Base-by-base conservation (phyloP, 768 basidiomycete species). In the Leccinum ochraceum region DNA sequence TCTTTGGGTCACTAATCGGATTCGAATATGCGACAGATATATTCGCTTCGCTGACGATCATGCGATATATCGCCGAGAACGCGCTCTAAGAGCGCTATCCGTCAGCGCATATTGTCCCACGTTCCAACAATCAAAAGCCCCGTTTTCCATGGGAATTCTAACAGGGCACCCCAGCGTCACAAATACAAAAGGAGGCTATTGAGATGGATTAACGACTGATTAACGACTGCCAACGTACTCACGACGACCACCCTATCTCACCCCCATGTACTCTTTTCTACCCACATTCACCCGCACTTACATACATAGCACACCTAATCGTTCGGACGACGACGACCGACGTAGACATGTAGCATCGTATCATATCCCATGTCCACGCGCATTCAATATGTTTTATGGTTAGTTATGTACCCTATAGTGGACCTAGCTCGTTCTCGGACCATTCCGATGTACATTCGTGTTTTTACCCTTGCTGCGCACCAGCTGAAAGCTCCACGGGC, bases 11-110 rank as follows among this genome's bases (percentile, higher is more conserved):
- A n/a, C 30, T 46, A 66, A 8, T 52, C 28, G 6, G 6, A 17
- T 30, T 30, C 10, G 30, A 7, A 10, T 24, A 17, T 66, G 37
- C 13, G 39, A 42, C 10, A 87, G 86, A 87, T 67, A 75, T 87
- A 52, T 72, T 87, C 6, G 80, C 84, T 9, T 82, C 84, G 24
- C 73, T 86, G 66, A 81, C 78, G 32, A 85, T 87, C 69, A 86
- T 87, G 86, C 83, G 86, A 4, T 80, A 86, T 66, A 84, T 86
- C 53, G 80, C 80, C 14, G 79, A 82, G 65, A 75, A 81, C 61
- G 79, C 80, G 58, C 74, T 84, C 58, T 80, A 61, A 60, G 26
- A 10, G 34, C 52, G 42, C 46, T 22, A 36, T 39, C 46, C 16
- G 39, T 42, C 39, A n/a, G 39, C 39, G 39, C 39, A n/a, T n/a